phyloP scores from a whole-genome alignment of 208 protist species.

The Crithidia bombi region DNA sequence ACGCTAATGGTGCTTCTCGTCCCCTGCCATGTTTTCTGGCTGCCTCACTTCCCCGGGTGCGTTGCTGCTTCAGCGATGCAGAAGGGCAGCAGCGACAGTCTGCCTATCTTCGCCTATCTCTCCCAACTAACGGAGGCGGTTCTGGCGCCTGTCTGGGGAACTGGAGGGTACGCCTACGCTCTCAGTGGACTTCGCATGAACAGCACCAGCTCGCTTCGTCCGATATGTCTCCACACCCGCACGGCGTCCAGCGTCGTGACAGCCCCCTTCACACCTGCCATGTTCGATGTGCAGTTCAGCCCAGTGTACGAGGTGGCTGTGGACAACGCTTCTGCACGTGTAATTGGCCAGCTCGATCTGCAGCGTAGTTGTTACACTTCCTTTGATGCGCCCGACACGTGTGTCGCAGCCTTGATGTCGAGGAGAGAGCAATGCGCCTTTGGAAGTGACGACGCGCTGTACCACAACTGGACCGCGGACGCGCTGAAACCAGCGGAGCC shows the following conservation, averaged over 20 bases:
- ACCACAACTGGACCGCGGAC: conserved; percentile 22
- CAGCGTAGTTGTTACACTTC: conserved; percentile 16
- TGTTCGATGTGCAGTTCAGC: conserved; percentile 35
- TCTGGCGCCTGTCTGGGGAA: conserved; percentile 29
- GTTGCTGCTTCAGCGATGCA: conserved; percentile 41
- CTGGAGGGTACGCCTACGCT: conserved; percentile 26
- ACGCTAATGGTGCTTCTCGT: not conserved
- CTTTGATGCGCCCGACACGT: not conserved
- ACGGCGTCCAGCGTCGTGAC: not conserved
- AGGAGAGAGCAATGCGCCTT: conserved; percentile 9
- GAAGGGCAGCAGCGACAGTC: conserved; percentile 61
- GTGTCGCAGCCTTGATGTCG: conserved; percentile 4
- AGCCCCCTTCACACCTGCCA: conserved; percentile 29
- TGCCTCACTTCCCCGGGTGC: not conserved
- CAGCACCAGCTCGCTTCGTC: not conserved
- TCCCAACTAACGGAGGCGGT: conserved; percentile 32
- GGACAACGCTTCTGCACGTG: not conserved
- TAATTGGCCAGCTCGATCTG: conserved; percentile 19
- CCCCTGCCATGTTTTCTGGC: not conserved
- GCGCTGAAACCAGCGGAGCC: not conserved
- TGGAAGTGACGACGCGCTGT: conserved; percentile 12
- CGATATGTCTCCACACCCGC: conserved; percentile 30
- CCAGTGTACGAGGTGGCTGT: conserved; percentile 13
- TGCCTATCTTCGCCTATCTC: conserved; percentile 3
- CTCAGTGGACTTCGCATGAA: not conserved